Conservation (phyloP, 768 basidiomycete genomes). For the Calocera viscosa region DNA sequence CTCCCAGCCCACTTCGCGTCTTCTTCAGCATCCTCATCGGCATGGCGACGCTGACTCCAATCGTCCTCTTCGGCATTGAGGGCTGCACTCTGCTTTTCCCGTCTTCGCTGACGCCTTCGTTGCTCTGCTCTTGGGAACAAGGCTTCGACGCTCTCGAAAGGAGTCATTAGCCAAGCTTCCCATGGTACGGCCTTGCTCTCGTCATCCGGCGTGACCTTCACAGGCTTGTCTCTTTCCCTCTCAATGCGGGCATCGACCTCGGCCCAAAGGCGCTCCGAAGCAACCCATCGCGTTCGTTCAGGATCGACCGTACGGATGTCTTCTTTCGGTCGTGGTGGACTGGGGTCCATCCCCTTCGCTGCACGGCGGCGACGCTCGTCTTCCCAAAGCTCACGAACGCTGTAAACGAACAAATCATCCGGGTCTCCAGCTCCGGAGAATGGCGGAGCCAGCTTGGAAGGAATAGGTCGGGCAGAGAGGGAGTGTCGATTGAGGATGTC, state of each 20-base stretch:
- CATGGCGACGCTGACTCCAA: not conserved
- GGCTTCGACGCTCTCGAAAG: conserved; percentile 80
- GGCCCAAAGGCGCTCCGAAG: conserved; percentile 64
- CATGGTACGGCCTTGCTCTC: conserved; percentile 31
- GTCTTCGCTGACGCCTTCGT: conserved; percentile 5
- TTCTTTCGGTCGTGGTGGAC: conserved; percentile 35
- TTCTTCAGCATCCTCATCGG: conserved; percentile 30
- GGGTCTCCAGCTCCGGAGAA: conserved; percentile 37
- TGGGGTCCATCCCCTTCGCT: conserved; percentile 53
- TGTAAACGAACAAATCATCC: conserved; percentile 64
- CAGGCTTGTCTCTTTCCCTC: conserved; percentile 29
- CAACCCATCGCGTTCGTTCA: conserved; percentile 51
- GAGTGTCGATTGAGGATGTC: conserved; percentile 75
- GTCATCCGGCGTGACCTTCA: conserved; percentile 20
- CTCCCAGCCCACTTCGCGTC: conserved; percentile 41
- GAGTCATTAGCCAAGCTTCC: conserved; percentile 70
- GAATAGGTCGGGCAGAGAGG: conserved; percentile 46
- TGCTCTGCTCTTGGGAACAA: conserved; percentile 32
- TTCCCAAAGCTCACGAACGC: conserved; percentile 91
- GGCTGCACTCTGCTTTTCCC: not conserved
- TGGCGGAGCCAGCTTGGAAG: conserved; percentile 56
- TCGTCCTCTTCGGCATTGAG: not conserved
- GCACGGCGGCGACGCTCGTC: conserved; percentile 73
- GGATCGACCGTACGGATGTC: conserved; percentile 33
- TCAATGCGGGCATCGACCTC: conserved; percentile 53